A percentile compares a stretch with the other conserved stretches of the same genome.
These are phyloP conservation scores for Pelargonium nanum DNA, from an alignment of 345 rosid genomes.

Conservation along the genomic window DNA sequence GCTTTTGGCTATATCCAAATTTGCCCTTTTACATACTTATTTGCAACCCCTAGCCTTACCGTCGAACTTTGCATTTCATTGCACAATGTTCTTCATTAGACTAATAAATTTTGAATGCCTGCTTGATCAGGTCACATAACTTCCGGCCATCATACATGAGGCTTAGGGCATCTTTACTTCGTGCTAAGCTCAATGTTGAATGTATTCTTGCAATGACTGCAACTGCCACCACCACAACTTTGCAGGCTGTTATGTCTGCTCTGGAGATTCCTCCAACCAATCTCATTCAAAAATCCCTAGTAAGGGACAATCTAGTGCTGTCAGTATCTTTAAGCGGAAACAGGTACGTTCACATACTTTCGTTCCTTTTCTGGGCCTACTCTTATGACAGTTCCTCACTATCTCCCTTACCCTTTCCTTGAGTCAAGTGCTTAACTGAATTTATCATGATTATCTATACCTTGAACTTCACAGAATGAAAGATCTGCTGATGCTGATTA, in stretches of 20 bases:
- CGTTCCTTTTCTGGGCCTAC: not conserved
- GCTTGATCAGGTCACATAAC: conserved; percentile 74
- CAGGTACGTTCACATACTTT: conserved; percentile 37
- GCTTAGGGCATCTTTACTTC: conserved; percentile 78
- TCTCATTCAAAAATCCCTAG: conserved; percentile 55
- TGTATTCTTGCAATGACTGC: conserved; percentile 98
- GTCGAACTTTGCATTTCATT: not conserved
- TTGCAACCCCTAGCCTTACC: conserved; percentile 3
- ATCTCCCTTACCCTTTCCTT: not conserved
- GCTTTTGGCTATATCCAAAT: not conserved
- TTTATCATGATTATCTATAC: conserved; percentile 7
- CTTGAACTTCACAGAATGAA: conserved; percentile 49
- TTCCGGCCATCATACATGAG: conserved; percentile 96
- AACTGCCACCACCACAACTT: conserved; percentile 66
- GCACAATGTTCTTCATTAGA: conserved; percentile 2
- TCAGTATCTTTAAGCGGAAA: conserved; percentile 72
- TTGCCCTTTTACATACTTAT: not conserved
- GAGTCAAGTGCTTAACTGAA: conserved; percentile 6
- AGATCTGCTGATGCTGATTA: conserved; percentile 61
- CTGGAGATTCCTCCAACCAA: conserved; percentile 71
- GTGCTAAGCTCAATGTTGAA: conserved; percentile 43
- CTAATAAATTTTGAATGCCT: conserved; percentile 9
- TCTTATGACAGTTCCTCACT: conserved; percentile 1
- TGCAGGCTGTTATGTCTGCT: conserved; percentile 75
- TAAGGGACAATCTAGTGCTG: conserved; percentile 65